phyloP scores from a whole-genome alignment of 2,329 filamentous ascomycete species.

The Cordyceps farinosa region DNA sequence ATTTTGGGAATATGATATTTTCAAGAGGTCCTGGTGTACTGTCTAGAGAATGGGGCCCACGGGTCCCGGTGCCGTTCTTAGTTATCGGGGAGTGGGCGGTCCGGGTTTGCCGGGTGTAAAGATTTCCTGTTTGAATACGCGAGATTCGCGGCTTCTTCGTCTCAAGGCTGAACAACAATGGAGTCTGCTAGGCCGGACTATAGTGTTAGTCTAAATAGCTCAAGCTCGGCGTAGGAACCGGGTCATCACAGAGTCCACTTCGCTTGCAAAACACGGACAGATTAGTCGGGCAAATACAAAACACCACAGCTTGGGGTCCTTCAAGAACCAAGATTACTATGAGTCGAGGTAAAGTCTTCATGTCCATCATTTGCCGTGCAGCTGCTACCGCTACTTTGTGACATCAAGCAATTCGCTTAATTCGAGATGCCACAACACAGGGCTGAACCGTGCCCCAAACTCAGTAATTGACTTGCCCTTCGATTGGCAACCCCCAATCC shows the following conservation, averaged over 20 bases:
- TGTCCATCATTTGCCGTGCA: too few species aligned
- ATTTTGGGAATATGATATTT: background rate
- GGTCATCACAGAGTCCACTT: background rate
- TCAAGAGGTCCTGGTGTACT: background rate
- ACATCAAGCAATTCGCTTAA: too few species aligned
- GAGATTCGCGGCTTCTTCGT: background rate
- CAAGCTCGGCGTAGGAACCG: background rate
- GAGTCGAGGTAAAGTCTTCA: too few species aligned
- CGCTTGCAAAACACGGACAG: background rate
- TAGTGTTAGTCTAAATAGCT: background rate
- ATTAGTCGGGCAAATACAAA: too few species aligned
- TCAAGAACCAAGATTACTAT: too few species aligned
- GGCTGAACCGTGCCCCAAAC: too few species aligned
- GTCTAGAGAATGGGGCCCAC: background rate
- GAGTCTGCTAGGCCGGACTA: background rate
- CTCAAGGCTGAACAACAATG: background rate
- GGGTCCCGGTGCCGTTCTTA: background rate
- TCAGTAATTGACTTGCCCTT: background rate
- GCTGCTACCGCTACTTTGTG: too few species aligned
- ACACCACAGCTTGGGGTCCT: too few species aligned
- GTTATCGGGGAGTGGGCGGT: slow-evolving; percentile 3
- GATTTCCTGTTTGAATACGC: background rate
- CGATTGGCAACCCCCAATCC: background rate
- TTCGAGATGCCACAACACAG: too few species aligned
- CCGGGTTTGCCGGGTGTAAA: background rate